phyloP scores from a whole-genome alignment of 805 yeast genomes.

The Lipomyces orientalis region DNA sequence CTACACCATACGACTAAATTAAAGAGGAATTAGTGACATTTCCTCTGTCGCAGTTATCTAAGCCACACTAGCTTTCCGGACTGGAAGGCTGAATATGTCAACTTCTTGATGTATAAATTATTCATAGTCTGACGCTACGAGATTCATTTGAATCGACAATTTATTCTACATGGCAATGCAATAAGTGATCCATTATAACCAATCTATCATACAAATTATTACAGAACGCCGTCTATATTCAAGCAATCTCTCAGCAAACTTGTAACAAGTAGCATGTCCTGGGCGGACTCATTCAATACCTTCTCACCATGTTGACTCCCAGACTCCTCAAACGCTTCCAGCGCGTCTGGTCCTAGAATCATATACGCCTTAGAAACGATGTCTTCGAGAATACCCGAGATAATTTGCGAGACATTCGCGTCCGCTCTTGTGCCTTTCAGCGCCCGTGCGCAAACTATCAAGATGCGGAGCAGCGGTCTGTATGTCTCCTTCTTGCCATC shows the following conservation, averaged over 20 bases:
- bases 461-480: constrained; percentile 41
- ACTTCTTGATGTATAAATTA: not conserved
- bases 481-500: constrained; percentile 42
- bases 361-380: constrained; percentile 26
- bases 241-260: constrained; percentile 33
- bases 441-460: constrained; percentile 26
- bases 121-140: too few species aligned
- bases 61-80: not conserved
- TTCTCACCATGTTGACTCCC: not conserved
- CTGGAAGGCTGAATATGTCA: not conserved
- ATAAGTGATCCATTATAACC: not conserved
- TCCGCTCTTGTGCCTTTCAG: constrained; percentile 5
- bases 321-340: constrained; percentile 21
- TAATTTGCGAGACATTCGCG: constrained; percentile 9
- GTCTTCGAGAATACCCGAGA: constrained; percentile 22
- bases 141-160: not conserved
- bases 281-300: constrained; percentile 17
- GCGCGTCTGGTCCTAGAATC: constrained; percentile 29
- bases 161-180: not conserved
- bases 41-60: too few species aligned
- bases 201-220: constrained; percentile 5
- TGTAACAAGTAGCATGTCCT: constrained; percentile 31
- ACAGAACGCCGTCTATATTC: constrained; percentile 22
- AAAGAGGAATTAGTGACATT: too few species aligned
- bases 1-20: too few species aligned